Base-by-base conservation (phyloP, 495 filamentous ascomycete species). In the Tuber brumale region DNA sequence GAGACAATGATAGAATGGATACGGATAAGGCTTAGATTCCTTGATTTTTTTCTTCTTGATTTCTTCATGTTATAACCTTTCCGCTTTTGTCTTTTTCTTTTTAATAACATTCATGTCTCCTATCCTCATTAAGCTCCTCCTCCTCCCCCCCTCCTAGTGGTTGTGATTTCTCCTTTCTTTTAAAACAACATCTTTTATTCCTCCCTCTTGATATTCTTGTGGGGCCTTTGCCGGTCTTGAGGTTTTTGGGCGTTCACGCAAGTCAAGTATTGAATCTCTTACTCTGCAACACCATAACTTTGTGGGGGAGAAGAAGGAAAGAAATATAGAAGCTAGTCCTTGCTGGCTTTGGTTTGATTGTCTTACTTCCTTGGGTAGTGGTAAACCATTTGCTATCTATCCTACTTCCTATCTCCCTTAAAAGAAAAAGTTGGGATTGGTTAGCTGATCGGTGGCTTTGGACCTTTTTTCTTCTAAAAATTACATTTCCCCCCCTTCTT, bases 21-120 rank as follows among this genome's bases (percentile, higher is more conserved):
- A 80, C 73, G 71, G 74, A 77, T 74, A 77, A 72, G 75, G 77
- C 77, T 73, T 80, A 80, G 78, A 80, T 80, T 80, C 71, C 73
- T 31, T 39, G 37, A n/a, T 39, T 39, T 2, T 3, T 39, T 39
- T 4, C 37, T 39, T 66, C 12, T 35, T 66, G 12, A 66, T 66
- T 66, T 42, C 76, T 72, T 79, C 70, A 75, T 79, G 61, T 74
- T 72, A 51, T 76, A 27, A 66, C 71, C 72, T 72, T 78, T 44
- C 43, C 44, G 51, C 39, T 76, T 71, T 41, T 37, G 43, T 75
- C n/a, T 71, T 27, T 42, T 72, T 72, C 44, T 75, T 70, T 19
- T 31, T 66, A 77, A 75, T 73, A 61, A 45, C 39, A 48, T 57
- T 76, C 46, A 75, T 69, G 72, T 69, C 57, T 35, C 43, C n/a